These are phyloP conservation scores for Exutisphaerella laricina DNA, from an alignment of 2,329 filamentous ascomycete genomes.

Conservation along the genomic window DNA sequence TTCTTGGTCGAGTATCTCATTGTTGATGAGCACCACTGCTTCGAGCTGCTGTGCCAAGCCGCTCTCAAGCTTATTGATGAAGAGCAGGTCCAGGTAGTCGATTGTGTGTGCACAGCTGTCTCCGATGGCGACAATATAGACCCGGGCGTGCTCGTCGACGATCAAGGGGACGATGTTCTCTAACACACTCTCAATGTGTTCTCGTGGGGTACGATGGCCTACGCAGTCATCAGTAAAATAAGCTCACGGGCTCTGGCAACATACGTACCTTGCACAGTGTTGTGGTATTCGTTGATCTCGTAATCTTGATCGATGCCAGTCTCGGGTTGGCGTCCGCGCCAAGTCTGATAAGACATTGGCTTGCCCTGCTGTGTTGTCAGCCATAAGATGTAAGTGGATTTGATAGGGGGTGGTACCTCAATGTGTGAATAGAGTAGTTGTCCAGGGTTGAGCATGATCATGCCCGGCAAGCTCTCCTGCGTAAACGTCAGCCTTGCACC, in stretches of 20 bases:
- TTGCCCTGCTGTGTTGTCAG: too few species aligned
- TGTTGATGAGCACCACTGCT: constrained; percentile 21
- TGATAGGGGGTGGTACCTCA: too few species aligned
- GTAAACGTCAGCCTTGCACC: background rate
- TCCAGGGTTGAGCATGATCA: constrained; percentile 73
- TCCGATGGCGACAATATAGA: constrained; percentile 68
- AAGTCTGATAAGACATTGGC: constrained; percentile 55
- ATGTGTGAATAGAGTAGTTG: constrained; percentile 71
- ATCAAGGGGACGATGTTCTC: constrained; percentile 52
- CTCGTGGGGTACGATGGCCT: constrained; percentile 50
- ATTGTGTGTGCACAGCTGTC: constrained; percentile 52
- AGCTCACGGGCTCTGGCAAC: background rate
- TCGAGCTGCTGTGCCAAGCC: constrained; percentile 9
- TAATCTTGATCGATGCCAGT: constrained; percentile 57
- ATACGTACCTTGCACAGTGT: constrained; percentile 48
- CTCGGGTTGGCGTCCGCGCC: constrained; percentile 52
- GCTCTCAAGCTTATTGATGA: constrained; percentile 2
- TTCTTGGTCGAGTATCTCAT: constrained; percentile 14
- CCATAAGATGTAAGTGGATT: too few species aligned
- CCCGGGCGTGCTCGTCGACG: constrained; percentile 41
- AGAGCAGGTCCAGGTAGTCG: constrained; percentile 16
- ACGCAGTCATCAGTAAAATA: background rate
- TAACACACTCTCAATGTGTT: constrained; percentile 66
- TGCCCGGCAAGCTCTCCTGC: constrained; percentile 44
- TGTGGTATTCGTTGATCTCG: constrained; percentile 49